Evolutionary conservation across 306 rosid genomes (phyloP), one percentile per base, ranked within the genome.

Genomic region (Acacia melanoxylon): DNA sequence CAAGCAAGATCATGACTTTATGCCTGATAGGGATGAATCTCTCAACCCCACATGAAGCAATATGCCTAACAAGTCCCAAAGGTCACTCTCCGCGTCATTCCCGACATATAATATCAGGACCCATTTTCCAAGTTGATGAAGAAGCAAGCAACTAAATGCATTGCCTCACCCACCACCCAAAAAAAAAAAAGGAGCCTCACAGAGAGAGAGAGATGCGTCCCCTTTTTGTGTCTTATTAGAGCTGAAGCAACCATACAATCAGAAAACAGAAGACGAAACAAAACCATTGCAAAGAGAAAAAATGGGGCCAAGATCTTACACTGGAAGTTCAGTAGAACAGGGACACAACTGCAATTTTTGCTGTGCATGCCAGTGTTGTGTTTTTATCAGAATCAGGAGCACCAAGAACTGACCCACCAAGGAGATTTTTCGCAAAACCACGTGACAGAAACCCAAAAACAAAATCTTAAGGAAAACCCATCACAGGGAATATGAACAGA

Each of bases 1-100:
- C 75, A 82, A 83, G 78, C 81, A 89, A 94, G 91, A 92, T 90
- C 90, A 72, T 80, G 51, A 87, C 83, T 85, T 84, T 76, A 83
- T 82, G 84, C 66, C 78, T 76, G 68, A 69, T 75, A 71, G 82
- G 75, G 86, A 24, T 85, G 48, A 83, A 78, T 72, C 63, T 82
- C 67, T 59, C 89, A 71, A 45, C 35, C 75, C 75, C 75, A 71
- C 75, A 71, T 44, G 75, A 71, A 71, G 75, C 27, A 44, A 45
- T 71, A 71, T 71, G 75, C 75, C 75, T 71, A 24, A 71, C 58
- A 45, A 71, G 75, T 45, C 58, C 58, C 58, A 24, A 71, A 71
- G 75, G 37, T 45, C 75, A 44, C 58, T 45, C 75, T 71, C 58
- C 75, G 58, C 58, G 22, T 71, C 58, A 71, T 71, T 71, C 75